A percentile compares a stretch with the other conserved stretches of the same genome.
These are phyloP conservation scores for Cupressus sempervirens DNA, from an alignment of 75 land plant genomes.

Conservation along the genomic window DNA sequence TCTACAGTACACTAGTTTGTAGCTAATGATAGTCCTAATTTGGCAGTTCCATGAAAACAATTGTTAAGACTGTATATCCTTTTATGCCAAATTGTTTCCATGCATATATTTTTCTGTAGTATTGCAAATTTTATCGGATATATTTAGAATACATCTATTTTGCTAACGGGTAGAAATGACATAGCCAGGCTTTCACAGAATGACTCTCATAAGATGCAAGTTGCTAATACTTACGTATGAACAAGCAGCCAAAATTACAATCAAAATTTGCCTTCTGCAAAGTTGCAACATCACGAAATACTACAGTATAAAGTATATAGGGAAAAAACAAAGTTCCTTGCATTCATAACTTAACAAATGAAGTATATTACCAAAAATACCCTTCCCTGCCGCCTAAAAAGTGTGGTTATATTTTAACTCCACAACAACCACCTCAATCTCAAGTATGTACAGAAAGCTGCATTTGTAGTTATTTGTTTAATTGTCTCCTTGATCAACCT, in stretches of 20 bases:
- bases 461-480: background rate
- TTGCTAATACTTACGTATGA: too few relatives aligned
- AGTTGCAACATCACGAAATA: background rate
- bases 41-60: background rate
- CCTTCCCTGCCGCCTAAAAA: background rate
- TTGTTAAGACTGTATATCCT: background rate
- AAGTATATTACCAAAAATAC: background rate
- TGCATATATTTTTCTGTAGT: background rate
- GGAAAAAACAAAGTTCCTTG: background rate
- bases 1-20: background rate
- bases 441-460: background rate
- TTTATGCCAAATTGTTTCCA: background rate
- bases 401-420: background rate
- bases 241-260: background rate
- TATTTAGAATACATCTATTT: background rate
- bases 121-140: background rate
- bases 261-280: background rate
- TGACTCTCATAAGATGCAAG: background rate
- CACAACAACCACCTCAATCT: background rate
- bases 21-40: background rate
- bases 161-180: background rate
- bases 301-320: background rate
- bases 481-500: background rate
- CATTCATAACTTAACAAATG: background rate
- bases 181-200: background rate